Evolutionary conservation across 2,329 filamentous ascomycete species (phyloP).

Genomic region (Claviceps citrina): DNA sequence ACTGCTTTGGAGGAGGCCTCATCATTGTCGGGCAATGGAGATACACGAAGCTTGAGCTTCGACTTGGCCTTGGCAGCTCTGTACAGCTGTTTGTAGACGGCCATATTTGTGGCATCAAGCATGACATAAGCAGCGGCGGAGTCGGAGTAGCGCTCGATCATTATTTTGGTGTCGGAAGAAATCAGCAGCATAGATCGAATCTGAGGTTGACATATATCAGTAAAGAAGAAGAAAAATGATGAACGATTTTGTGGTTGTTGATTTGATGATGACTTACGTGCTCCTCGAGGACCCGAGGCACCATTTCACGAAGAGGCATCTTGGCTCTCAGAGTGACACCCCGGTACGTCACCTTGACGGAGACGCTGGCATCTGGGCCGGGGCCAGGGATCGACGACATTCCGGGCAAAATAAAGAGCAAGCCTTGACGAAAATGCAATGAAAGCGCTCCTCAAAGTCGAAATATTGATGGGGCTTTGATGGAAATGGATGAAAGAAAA

Average conservation of each 20-base stretch:
- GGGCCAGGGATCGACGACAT: slow-evolving; percentile 15
- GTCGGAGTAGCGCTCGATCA: slow-evolving; percentile 90
- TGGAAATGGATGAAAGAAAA: not conserved
- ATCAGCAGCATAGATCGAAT: slow-evolving; percentile 23
- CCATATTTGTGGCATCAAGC: slow-evolving; percentile 60
- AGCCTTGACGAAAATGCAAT: not conserved
- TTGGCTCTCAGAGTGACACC: slow-evolving; percentile 71
- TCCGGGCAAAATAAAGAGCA: not conserved
- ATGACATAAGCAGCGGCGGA: slow-evolving; percentile 68
- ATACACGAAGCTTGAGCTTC: slow-evolving; percentile 80
- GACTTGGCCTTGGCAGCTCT: slow-evolving; percentile 95
- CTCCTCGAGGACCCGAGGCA: slow-evolving; percentile 54
- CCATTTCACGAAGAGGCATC: slow-evolving; percentile 73
- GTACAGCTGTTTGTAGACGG: slow-evolving; percentile 93
- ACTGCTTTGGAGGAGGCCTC: slow-evolving; percentile 25
- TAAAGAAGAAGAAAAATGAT: not conserved
- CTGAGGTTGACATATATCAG: slow-evolving; percentile 9
- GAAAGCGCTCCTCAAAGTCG: not conserved
- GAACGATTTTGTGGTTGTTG: not conserved
- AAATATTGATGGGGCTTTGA: not conserved
- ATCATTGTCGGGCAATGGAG: slow-evolving; percentile 24
- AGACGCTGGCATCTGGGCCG: slow-evolving; percentile 36
- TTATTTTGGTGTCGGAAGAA: slow-evolving; percentile 23
- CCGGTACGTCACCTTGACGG: slow-evolving; percentile 69
- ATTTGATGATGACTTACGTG: slow-evolving; percentile 50